Conservation (phyloP, 768 basidiomycete genomes). For the Cystobasidium onofrii region DNA sequence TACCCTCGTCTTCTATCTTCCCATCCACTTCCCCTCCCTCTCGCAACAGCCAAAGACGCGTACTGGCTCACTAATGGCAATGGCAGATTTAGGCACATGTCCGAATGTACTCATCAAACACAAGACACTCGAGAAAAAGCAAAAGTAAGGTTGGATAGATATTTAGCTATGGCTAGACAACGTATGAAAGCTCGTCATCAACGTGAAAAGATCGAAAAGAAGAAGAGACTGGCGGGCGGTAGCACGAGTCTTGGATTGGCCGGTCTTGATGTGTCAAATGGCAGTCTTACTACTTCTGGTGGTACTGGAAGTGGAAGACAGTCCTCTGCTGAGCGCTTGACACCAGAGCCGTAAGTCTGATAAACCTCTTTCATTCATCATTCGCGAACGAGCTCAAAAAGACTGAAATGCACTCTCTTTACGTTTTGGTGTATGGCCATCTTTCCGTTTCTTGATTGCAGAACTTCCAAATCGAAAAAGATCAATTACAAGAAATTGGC, state of each 20-base stretch:
- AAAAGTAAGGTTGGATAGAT: not conserved
- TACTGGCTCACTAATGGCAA: constrained; percentile 15
- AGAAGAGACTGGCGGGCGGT: not conserved
- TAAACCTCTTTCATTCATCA: not conserved
- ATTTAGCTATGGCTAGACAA: constrained; percentile 2
- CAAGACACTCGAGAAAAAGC: not conserved
- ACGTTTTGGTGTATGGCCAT: no score
- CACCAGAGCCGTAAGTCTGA: not conserved
- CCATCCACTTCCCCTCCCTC: not conserved
- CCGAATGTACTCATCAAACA: not conserved
- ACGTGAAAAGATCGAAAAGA: not conserved
- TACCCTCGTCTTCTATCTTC: not conserved
- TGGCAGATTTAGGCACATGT: not conserved
- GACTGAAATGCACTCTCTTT: no score
- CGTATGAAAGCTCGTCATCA: constrained; percentile 5
- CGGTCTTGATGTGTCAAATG: no score
- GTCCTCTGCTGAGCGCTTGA: not conserved
- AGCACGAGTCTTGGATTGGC: no score
- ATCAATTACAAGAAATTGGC: constrained; percentile 1
- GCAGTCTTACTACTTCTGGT: not conserved
- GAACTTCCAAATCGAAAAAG: not conserved
- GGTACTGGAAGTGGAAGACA: not conserved
- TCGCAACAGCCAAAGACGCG: not conserved
- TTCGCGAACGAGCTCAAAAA: no score
- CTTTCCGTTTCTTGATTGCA: not conserved